Base-by-base conservation (phyloP, 495 filamentous ascomycete genomes). In the Xylaria longipes region DNA sequence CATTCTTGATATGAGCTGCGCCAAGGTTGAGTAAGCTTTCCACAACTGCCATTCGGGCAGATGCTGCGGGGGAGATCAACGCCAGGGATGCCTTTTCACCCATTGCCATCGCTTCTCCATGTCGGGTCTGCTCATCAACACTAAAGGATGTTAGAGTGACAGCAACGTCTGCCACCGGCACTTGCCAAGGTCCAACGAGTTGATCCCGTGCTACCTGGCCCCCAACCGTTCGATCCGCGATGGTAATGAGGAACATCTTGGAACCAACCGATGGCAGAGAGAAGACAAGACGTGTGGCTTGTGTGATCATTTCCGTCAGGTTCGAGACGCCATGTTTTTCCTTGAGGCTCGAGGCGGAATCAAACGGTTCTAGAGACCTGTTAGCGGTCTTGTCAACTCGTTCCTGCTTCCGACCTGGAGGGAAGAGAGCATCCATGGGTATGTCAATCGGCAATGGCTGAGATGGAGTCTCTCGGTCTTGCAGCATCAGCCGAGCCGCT, bases 211-310 rank as follows among this genome's bases (percentile, higher is more conserved):
- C 90, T 31, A 92, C 94, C 43, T 98, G 88, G 58, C 96, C 96
- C 69, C 94, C 94, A 52, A 98, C 96, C 52, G 91, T 93, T 45
- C 97, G 89, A 76, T 98, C 96, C 46, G 91, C 94, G 76, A 98
- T 99, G 3, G 96, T 98, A 75, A 99, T 98, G 15, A 99, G 86
- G 85, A 98, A 99, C 9, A 91, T 94, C 82, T 98, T 98, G 20
- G 94, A 97, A 11, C 93, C 96, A 27, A 98, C 96, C 29, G 94
- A 86, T 14, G 96, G 96, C 60, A 99, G 86, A 63, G 87, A 88
- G 57, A 99, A 89, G 2, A 98, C 93, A 71, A 94, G 84, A 73
- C 92, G 87, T 3, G 94, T 87, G 22, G 96, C 94, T 75, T 94
- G 89, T 39, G 84, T 82, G 8, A 98, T 78, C 5, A 97, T 80